phyloP scores from a whole-genome alignment of 1,284 basidiomycete genomes.

The Crepidotus sp. region DNA sequence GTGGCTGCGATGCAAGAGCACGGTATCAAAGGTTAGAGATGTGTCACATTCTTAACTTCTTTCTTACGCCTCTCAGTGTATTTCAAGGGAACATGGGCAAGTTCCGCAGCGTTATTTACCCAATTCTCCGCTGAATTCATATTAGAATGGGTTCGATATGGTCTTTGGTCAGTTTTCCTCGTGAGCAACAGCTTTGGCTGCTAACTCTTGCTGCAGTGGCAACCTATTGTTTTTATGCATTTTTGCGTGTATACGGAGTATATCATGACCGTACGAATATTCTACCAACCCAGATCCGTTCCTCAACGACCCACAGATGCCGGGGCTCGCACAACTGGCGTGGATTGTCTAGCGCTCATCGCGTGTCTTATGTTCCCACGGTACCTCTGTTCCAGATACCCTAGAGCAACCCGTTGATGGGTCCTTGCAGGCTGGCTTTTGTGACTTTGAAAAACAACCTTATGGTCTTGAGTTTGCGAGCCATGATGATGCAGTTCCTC shows the following conservation, averaged over 20 bases:
- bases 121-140: constrained; percentile 3
- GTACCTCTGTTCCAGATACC: constrained; percentile 22
- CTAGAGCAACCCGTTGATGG: neutral
- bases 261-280: constrained; percentile 44
- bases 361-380: constrained; percentile 85
- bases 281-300: neutral
- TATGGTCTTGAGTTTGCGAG: constrained; percentile 69
- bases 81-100: constrained; percentile 76
- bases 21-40: constrained; percentile 61
- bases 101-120: constrained; percentile 15
- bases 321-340: constrained; percentile 57
- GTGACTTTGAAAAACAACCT: constrained; percentile 83
- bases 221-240: constrained; percentile 67
- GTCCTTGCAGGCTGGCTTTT: constrained; percentile 56
- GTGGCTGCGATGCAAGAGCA: constrained; percentile 92
- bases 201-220: constrained; percentile 41
- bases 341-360: constrained; percentile 69
- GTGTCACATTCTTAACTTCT: constrained; percentile 1
- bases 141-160: constrained; percentile 85
- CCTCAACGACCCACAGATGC: constrained; percentile 29
- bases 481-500: constrained; percentile 74
- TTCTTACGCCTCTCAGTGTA: constrained; percentile 44
- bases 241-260: constrained; percentile 66
- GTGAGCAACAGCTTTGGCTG: too few relatives aligned
- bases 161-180: constrained; percentile 63